phyloP scores from a whole-genome alignment of 2,329 filamentous ascomycete genomes.

The Hypomyces rosellus region DNA sequence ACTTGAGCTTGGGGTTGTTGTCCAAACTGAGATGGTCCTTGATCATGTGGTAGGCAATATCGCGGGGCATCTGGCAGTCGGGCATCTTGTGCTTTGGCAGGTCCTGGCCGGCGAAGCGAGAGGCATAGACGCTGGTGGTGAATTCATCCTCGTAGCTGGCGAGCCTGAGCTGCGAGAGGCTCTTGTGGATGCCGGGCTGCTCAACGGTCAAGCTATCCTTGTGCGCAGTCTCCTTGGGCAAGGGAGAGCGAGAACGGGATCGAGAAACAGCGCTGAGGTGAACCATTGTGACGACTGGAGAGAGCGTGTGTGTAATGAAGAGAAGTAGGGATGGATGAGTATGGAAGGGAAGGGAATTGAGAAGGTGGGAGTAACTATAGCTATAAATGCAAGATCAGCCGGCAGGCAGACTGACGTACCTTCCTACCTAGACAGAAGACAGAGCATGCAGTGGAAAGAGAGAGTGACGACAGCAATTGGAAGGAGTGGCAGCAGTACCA shows the following conservation, averaged over 20 bases:
- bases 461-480: too few species aligned
- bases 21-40: slow-evolving; percentile 90
- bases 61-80: slow-evolving; percentile 80
- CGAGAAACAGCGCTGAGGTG: slow-evolving; percentile 41
- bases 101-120: slow-evolving; percentile 72
- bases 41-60: slow-evolving; percentile 95
- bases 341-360: too few species aligned
- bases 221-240: neutral
- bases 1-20: slow-evolving; percentile 84
- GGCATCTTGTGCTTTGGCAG: slow-evolving; percentile 83
- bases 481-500: too few species aligned
- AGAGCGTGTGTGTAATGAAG: neutral
- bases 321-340: too few species aligned
- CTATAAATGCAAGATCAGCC: too few species aligned
- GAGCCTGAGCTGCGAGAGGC: slow-evolving; percentile 37
- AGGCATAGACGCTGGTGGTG: slow-evolving; percentile 82
- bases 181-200: slow-evolving; percentile 14
- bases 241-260: slow-evolving; percentile 17
- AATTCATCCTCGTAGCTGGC: slow-evolving; percentile 50
- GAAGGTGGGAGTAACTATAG: too few species aligned
- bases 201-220: slow-evolving; percentile 17
- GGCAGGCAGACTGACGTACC: too few species aligned
- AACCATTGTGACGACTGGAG: slow-evolving; percentile 37
- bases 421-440: too few species aligned
- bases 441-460: too few species aligned